These are phyloP conservation scores for Crataegus laevigata DNA, from an alignment of 306 rosid species.

Conservation along the genomic window DNA sequence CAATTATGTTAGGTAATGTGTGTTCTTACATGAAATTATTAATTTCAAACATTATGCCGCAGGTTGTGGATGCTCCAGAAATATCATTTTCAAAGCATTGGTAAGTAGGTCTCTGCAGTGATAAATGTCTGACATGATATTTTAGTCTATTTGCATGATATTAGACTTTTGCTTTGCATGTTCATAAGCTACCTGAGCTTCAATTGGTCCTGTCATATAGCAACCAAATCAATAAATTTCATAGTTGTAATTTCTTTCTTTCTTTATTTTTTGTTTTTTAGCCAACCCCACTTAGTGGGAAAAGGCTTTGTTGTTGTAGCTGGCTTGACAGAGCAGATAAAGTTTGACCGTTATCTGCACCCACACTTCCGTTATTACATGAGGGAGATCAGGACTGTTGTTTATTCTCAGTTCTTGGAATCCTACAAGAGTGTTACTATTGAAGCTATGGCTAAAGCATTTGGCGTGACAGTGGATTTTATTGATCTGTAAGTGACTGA, in stretches of 20 bases:
- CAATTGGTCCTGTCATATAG: too few relatives aligned
- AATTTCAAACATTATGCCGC: conserved; percentile 12
- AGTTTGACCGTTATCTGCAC: conserved; percentile 83
- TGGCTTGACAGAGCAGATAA: conserved; percentile 82
- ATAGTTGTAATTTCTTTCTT: neutral
- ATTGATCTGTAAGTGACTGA: conserved; percentile 72
- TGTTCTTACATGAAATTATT: neutral
- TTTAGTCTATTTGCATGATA: neutral
- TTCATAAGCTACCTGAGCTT: neutral
- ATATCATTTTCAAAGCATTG: conserved; percentile 85
- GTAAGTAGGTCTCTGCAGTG: conserved; percentile 33
- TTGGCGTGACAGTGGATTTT: conserved; percentile 89
- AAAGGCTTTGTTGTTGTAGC: too few relatives aligned
- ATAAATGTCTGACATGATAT: neutral
- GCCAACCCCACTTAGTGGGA: too few relatives aligned
- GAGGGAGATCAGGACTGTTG: conserved; percentile 89
- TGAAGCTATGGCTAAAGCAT: conserved; percentile 97
- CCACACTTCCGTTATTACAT: conserved; percentile 92
- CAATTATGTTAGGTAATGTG: neutral
- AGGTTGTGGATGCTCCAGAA: conserved; percentile 98
- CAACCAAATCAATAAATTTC: too few relatives aligned
- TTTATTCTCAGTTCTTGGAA: conserved; percentile 91
- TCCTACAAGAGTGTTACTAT: conserved; percentile 94
- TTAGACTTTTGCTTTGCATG: neutral
- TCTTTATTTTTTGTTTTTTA: conserved; percentile 22